Evolutionary conservation across 768 basidiomycete genomes (phyloP).

Genomic region (Suillus ampliporus): DNA sequence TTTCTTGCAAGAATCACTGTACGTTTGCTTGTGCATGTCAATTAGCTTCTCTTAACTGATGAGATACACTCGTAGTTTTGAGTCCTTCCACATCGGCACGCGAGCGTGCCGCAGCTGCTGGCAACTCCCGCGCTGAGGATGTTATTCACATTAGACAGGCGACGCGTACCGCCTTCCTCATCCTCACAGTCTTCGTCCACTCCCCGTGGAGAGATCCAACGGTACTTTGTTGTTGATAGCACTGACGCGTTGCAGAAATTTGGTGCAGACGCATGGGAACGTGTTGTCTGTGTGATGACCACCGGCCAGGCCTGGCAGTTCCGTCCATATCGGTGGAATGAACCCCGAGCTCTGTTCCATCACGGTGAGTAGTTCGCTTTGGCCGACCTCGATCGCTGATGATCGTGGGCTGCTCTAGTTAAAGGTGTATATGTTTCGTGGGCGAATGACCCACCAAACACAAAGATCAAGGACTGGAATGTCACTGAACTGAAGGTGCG

Average conservation of each 20-base stretch:
- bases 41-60: background rate
- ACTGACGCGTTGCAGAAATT: slow-evolving; percentile 94
- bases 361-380: slow-evolving; percentile 63
- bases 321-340: slow-evolving; percentile 94
- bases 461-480: slow-evolving; percentile 95
- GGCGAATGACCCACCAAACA: slow-evolving; percentile 89
- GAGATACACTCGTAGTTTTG: slow-evolving; percentile 53
- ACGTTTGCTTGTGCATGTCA: slow-evolving; percentile 30
- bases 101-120: slow-evolving; percentile 68
- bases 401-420: slow-evolving; percentile 51
- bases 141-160: slow-evolving; percentile 88
- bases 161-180: slow-evolving; percentile 55
- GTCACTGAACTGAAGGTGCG: slow-evolving; percentile 90
- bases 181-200: slow-evolving; percentile 20
- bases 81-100: slow-evolving; percentile 78
- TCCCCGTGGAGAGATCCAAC: slow-evolving; percentile 48
- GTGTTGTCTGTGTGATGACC: slow-evolving; percentile 97
- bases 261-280: slow-evolving; percentile 92
- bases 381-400: background rate
- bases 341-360: slow-evolving; percentile 91
- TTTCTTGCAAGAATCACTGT: slow-evolving; percentile 91
- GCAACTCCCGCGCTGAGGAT: slow-evolving; percentile 79
- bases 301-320: slow-evolving; percentile 99
- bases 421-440: slow-evolving; percentile 96
- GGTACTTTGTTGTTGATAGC: slow-evolving; percentile 90